Evolutionary conservation across 2,329 filamentous ascomycete genomes (phyloP), one percentile per base, ranked within the genome.

Genomic region (Pseudocercospora vitis): DNA sequence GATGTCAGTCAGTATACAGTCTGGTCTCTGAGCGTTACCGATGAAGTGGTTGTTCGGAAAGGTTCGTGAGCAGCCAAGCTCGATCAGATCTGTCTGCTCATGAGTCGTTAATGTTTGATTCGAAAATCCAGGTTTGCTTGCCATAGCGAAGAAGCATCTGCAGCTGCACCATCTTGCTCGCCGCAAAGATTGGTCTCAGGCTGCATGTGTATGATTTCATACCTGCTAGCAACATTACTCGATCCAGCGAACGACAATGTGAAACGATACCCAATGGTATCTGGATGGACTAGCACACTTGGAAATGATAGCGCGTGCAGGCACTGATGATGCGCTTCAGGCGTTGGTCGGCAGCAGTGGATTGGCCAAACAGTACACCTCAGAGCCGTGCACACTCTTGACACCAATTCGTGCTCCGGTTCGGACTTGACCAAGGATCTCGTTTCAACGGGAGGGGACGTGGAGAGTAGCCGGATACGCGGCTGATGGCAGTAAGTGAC

Each of bases 71-170:
- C 18, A 12, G n/a, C 16, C 8, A 19, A 45, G 42, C 28, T 24
- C 12, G 26, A 29, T 45, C 24, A 28, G 42, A 45, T 45, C 42
- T 31, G n/a, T 18, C 12, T 7, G 40, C 24, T 28, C 37, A 42
- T 18, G 42, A 45, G 23, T 45, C 26, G 42, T 14, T n/a, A 31
- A 9, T 12, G 12, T 12, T 12, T 8, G 8, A 37, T 6, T 23
- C 18, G 21, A 19, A 29, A 11, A 19, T 7, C 19, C 7, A 47
- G 47, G 40, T 11, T 28, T 14, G 33, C 40, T 50, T 32, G 47
- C 16, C 32, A 50, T 50, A 55, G 19, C 24, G 44, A 28, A 16
- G 14, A 6, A 19, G 31, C 48, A 50, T 46, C 50, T 50, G 47
- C 47, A 50, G 45, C 29, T 45, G 21, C 42, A 31, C 26, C 39